A percentile compares a stretch with the other conserved stretches of the same genome.
Evolutionary conservation across 1,284 basidiomycete species (phyloP).

Genomic region (Naganishia albida): DNA sequence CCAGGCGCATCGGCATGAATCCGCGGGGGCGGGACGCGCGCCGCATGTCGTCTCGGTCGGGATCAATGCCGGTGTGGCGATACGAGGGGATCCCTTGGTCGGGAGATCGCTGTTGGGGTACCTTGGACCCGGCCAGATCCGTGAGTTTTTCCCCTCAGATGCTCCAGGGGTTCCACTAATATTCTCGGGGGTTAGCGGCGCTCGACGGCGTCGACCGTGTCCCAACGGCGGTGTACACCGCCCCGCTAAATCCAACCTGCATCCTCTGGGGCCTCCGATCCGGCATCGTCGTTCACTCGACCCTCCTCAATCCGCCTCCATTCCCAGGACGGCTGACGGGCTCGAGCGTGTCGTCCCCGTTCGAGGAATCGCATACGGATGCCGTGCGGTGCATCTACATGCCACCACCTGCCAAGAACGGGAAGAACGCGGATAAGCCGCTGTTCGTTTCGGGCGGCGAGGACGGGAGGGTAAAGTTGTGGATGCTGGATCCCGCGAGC

Average conservation of each 20-base stretch:
- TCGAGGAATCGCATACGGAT: slow-evolving; percentile 42
- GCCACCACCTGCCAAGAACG: slow-evolving; percentile 24
- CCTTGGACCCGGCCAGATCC: slow-evolving; percentile 49
- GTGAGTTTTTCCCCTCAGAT: slow-evolving; percentile 34
- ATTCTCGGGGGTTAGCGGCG: neutral
- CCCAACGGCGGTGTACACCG: slow-evolving; percentile 40
- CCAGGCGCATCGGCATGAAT: slow-evolving; percentile 25
- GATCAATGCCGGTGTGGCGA: slow-evolving; percentile 43
- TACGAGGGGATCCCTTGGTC: slow-evolving; percentile 49
- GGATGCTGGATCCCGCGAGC: slow-evolving; percentile 42
- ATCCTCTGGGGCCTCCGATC: slow-evolving; percentile 48
- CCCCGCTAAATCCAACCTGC: slow-evolving; percentile 41
- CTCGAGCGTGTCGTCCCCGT: slow-evolving; percentile 40
- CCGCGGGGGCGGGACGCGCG: slow-evolving; percentile 2
- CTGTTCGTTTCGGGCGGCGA: slow-evolving; percentile 48
- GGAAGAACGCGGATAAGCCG: slow-evolving; percentile 32
- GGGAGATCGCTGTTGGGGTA: slow-evolving; percentile 52
- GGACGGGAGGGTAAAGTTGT: slow-evolving; percentile 51
- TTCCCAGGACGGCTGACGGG: slow-evolving; percentile 40
- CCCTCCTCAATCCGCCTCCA: slow-evolving; percentile 40
- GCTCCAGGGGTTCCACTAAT: neutral
- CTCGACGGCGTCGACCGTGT: slow-evolving; percentile 28
- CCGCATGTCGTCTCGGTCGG: slow-evolving; percentile 48
- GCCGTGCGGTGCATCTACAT: slow-evolving; percentile 43
- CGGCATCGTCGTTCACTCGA: slow-evolving; percentile 48